Conservation (phyloP, 345 rosid genomes). For the Rhizophora apiculata region DNA sequence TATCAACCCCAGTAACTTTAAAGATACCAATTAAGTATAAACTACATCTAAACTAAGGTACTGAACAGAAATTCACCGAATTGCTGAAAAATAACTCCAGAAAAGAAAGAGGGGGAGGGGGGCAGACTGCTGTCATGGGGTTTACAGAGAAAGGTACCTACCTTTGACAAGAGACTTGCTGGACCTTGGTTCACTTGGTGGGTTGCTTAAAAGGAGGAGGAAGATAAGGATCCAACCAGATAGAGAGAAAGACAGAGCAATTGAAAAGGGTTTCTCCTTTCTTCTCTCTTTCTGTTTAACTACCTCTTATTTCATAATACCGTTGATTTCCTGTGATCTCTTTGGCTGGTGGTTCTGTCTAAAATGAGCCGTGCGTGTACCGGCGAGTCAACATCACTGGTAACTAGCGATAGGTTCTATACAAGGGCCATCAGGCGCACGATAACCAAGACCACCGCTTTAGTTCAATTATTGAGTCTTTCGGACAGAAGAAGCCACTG, state of each 20-base stretch:
- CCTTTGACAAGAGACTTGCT: not conserved
- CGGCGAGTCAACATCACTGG: not conserved
- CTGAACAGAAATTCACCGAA: not conserved
- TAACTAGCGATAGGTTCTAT: not conserved
- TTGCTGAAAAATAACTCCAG: too few relatives aligned
- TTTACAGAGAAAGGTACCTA: not conserved
- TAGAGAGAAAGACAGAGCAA: not conserved
- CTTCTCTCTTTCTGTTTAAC: not conserved
- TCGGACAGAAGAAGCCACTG: not conserved
- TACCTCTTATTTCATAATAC: conserved; percentile 5
- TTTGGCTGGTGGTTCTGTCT: not conserved
- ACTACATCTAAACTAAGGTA: not conserved
- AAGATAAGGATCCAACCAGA: not conserved
- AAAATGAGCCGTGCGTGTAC: conserved; percentile 1
- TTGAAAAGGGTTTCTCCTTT: conserved; percentile 1
- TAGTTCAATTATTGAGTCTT: conserved; percentile 15
- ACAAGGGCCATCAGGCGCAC: not conserved
- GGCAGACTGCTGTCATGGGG: not conserved
- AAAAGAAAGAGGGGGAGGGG: too few relatives aligned
- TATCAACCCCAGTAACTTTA: not conserved
- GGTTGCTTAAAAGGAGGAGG: not conserved
- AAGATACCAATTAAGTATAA: not conserved
- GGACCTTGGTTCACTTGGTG: not conserved
- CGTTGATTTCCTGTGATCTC: conserved; percentile 20
- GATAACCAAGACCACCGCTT: not conserved